Conservation (phyloP, 306 rosid species). For the Sechiopsis laciniata region DNA sequence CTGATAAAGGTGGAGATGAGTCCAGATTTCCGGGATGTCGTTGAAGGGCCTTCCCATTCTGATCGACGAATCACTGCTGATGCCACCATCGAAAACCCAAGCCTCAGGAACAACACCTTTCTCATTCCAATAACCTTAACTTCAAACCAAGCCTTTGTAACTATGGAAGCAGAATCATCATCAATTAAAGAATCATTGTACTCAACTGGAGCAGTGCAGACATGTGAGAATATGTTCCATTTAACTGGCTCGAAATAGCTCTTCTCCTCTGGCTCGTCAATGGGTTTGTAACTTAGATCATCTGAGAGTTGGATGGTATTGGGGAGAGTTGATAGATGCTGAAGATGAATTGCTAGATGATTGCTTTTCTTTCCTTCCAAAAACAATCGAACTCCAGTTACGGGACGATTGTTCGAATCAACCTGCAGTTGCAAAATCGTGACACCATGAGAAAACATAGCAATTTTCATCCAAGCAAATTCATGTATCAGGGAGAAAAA, state of each 20-base stretch:
- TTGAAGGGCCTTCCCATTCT: slow-evolving; percentile 78
- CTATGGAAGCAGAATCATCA: slow-evolving; percentile 49
- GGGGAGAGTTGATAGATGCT: slow-evolving; percentile 73
- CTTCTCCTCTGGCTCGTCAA: slow-evolving; percentile 43
- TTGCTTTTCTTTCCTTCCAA: slow-evolving; percentile 72
- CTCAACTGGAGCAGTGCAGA: slow-evolving; percentile 70
- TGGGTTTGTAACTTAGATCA: slow-evolving; percentile 42
- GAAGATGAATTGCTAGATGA: slow-evolving; percentile 79
- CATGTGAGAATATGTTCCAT: slow-evolving; percentile 79
- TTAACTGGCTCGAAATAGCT: slow-evolving; percentile 65
- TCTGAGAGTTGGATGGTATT: slow-evolving; percentile 48
- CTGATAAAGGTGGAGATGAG: slow-evolving; percentile 70
- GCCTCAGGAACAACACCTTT: slow-evolving; percentile 69
- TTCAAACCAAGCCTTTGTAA: slow-evolving; percentile 83
- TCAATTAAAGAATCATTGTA: slow-evolving; percentile 47
- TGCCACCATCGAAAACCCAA: slow-evolving; percentile 70
- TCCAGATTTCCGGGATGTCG: slow-evolving; percentile 62
- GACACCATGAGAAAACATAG: not conserved
- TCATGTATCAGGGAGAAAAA: not conserved
- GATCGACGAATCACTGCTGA: slow-evolving; percentile 62
- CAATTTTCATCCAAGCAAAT: not conserved
- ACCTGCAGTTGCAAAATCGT: slow-evolving; percentile 34
- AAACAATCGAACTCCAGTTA: slow-evolving; percentile 72
- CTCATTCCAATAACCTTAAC: slow-evolving; percentile 65
- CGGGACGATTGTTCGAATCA: slow-evolving; percentile 63